phyloP scores from a whole-genome alignment of 129 eudicot species.

The Pittosporum tobira region DNA sequence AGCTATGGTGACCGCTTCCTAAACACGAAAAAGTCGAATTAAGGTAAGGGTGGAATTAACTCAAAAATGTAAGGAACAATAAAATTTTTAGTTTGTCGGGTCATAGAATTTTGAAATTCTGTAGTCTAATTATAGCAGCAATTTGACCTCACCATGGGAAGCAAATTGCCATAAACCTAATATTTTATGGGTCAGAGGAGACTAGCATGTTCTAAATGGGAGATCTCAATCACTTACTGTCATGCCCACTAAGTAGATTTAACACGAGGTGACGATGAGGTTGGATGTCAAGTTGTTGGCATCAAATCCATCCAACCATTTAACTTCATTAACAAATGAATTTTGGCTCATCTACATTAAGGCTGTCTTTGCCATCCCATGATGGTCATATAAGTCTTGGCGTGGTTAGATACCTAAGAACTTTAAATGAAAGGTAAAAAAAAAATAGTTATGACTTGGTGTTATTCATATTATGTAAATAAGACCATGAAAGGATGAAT shows the following conservation, averaged over 20 bases:
- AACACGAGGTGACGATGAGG: constrained; percentile 23
- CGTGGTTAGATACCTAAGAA: constrained; percentile 13
- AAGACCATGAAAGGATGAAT: neutral
- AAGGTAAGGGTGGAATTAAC: constrained; percentile 14
- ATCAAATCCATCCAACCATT: constrained; percentile 22
- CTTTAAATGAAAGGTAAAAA: constrained; percentile 25
- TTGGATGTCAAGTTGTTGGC: constrained; percentile 10
- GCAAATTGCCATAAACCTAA: constrained; percentile 21
- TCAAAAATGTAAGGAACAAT: constrained; percentile 8
- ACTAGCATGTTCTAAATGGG: constrained; percentile 43
- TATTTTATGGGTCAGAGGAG: constrained; percentile 43
- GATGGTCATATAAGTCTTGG: constrained; percentile 6
- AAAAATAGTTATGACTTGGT: constrained; percentile 9
- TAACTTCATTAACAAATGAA: constrained; percentile 59
- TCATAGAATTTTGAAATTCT: constrained; percentile 61
- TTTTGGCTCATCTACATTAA: constrained; percentile 50
- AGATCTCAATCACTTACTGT: constrained; percentile 31
- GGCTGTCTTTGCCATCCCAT: constrained; percentile 20
- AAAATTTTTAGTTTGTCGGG: constrained; percentile 20
- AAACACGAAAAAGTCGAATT: constrained; percentile 35
- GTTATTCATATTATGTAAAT: constrained; percentile 15
- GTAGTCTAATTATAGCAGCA: constrained; percentile 39
- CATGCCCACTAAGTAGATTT: constrained; percentile 46
- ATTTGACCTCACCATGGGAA: constrained; percentile 26
- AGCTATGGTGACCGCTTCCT: constrained; percentile 81